Evolutionary conservation across 129 eudicot genomes (phyloP), one percentile per base, ranked within the genome.

Genomic region (Tagetes patula): DNA sequence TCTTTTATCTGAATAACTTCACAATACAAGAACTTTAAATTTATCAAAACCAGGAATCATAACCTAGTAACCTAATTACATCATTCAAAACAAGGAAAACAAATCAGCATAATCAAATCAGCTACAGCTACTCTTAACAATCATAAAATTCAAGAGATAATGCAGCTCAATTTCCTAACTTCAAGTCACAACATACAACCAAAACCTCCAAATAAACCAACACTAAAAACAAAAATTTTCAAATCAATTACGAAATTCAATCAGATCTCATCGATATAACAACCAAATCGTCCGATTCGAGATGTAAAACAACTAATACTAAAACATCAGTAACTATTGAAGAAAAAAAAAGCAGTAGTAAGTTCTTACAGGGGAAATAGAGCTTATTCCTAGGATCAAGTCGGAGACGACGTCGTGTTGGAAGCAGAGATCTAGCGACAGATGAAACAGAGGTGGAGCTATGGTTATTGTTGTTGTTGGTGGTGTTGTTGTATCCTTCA

Each of bases 371-470:
- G 13, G 97, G 96, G 36, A 91, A 91, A 54, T 84, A 91, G 76
- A 91, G 97, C 81, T 88, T 88, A 62, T 77, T 84, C 3, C 89
- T 62, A 5, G 97, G 97, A 86, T 91, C 97, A 73, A 91, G 93
- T 41, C 89, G 84, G 13, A 91, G 81, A 54, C 97, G 92, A 53
- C 97, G 97, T 3, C 97, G 87, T 50, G 85, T 79, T 6, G 97
- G 96, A 64, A 91, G 89, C 72, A 91, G 76, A 79, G 90, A 91
- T 85, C 90, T 91, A 68, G 96, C 97, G 34, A 91, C 90, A 6
- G 90, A 88, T 12, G 97, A 82, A 3, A 91, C 97, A 2, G 95
- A 86, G 71, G 67, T 78, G 11, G 66, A 69, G 69, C 85, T 60
- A 27, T 37, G 48, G 14, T 12, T 61, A 61, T 61, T 61, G 20